Evolutionary conservation across 2,329 filamentous ascomycete species (phyloP).

Genomic region (Coniosporium tulheliwenetii): DNA sequence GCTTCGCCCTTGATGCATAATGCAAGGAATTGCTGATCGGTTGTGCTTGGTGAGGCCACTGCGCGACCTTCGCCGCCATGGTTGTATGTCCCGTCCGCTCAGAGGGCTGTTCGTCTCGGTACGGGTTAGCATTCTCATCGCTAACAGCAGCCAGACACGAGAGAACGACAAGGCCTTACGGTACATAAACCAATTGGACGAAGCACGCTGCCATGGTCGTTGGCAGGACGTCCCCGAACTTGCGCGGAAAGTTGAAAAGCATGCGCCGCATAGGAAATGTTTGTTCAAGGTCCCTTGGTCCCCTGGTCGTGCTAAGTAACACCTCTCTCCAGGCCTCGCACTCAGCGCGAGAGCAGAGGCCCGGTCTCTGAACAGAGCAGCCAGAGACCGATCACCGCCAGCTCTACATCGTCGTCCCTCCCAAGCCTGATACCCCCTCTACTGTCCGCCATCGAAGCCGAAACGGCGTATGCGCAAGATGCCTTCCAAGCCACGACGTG

Average conservation of each 20-base stretch:
- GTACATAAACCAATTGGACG: constrained; percentile 72
- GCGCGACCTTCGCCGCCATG: constrained; percentile 6
- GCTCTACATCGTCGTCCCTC: constrained; percentile 18
- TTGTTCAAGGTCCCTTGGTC: constrained; percentile 12
- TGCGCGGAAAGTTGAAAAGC: constrained; percentile 85
- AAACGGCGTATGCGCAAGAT: constrained; percentile 33
- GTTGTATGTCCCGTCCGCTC: not conserved
- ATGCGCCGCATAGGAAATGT: constrained; percentile 78
- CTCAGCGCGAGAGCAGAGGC: constrained; percentile 30
- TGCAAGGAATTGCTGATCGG: too few relatives aligned
- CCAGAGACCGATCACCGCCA: constrained; percentile 24
- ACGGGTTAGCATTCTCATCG: too few relatives aligned
- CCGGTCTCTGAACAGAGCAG: constrained; percentile 25
- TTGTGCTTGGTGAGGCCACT: too few relatives aligned
- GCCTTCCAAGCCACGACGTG: constrained; percentile 67
- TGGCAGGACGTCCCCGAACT: constrained; percentile 82
- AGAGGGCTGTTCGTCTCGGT: constrained; percentile 3
- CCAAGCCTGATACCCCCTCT: constrained; percentile 23
- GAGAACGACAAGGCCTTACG: constrained; percentile 60
- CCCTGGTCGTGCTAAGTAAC: not conserved
- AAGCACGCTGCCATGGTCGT: constrained; percentile 71
- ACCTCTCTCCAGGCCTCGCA: constrained; percentile 22
- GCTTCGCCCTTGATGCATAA: too few relatives aligned
- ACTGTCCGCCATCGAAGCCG: constrained; percentile 22
- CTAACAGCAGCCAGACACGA: constrained; percentile 19